Conservation (phyloP, 2,329 filamentous ascomycete genomes). For the Ophiostoma novo-ulmi region DNA sequence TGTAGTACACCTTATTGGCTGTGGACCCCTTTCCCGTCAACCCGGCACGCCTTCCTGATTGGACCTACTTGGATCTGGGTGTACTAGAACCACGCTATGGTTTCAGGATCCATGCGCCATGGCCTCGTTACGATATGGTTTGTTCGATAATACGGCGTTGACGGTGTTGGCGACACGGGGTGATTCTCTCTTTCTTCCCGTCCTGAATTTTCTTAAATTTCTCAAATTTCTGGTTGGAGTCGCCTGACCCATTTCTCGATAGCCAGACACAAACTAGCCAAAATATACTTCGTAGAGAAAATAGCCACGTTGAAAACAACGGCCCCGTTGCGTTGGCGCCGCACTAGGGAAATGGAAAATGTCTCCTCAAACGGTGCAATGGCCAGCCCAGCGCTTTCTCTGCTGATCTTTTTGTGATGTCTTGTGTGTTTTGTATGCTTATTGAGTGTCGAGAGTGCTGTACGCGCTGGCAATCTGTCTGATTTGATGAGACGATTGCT, state of each 20-base stretch:
- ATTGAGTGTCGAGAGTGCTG: not conserved
- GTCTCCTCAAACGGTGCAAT: not conserved
- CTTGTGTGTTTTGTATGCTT: not conserved
- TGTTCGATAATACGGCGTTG: not conserved
- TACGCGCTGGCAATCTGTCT: not conserved
- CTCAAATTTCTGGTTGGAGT: not conserved
- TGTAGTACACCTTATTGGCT: conserved; percentile 11
- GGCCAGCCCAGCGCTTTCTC: not conserved
- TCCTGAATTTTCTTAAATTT: not conserved
- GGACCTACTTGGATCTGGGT: conserved; percentile 19
- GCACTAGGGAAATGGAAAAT: not conserved
- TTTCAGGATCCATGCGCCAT: conserved; percentile 25
- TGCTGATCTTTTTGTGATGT: conserved; percentile 1
- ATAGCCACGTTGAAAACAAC: not conserved
- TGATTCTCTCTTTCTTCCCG: not conserved
- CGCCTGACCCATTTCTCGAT: not conserved
- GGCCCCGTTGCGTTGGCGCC: conserved; percentile 4
- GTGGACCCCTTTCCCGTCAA: conserved; percentile 14
- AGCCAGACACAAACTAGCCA: not conserved
- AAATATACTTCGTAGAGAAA: too few species aligned
- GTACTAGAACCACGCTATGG: conserved; percentile 20
- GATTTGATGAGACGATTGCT: not conserved
- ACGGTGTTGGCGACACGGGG: not conserved
- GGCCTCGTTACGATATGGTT: not conserved
- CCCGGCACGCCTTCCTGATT: conserved; percentile 19